These are phyloP conservation scores for Trametes elegans DNA, from an alignment of 768 basidiomycete genomes.

Conservation along the genomic window DNA sequence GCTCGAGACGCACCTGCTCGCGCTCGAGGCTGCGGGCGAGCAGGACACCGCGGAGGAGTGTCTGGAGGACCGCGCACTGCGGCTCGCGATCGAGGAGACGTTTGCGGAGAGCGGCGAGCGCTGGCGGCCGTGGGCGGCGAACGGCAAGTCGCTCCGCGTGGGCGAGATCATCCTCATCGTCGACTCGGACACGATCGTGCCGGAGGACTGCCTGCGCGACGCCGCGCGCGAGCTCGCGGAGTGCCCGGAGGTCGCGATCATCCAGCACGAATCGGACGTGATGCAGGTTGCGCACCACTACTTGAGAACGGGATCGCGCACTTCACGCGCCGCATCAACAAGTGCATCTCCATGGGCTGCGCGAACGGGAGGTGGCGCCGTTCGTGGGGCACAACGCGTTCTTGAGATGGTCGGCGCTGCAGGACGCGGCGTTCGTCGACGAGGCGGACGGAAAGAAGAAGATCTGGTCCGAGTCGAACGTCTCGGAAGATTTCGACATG, in stretches of 20 bases:
- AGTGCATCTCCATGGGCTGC: constrained; percentile 73
- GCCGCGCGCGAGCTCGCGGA: constrained; percentile 83
- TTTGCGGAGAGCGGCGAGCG: constrained; percentile 54
- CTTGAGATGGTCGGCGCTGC: constrained; percentile 86
- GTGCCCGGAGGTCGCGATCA: constrained; percentile 81
- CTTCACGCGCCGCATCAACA: constrained; percentile 87
- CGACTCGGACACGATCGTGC: constrained; percentile 78
- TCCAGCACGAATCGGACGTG: constrained; percentile 91
- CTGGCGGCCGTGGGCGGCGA: constrained; percentile 76
- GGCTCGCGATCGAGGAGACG: constrained; percentile 72
- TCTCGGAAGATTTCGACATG: constrained; percentile 85
- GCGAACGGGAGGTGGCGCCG: constrained; percentile 83
- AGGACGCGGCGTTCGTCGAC: constrained; percentile 80
- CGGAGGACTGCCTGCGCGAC: constrained; percentile 88
- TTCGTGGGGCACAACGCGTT: constrained; percentile 91
- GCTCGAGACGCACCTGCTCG: constrained; percentile 47
- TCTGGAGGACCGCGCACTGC: constrained; percentile 71
- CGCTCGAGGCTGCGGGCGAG: constrained; percentile 42
- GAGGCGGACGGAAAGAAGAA: constrained; percentile 59
- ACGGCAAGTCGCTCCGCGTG: constrained; percentile 70
- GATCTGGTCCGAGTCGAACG: constrained; percentile 82
- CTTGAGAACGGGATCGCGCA: constrained; percentile 90
- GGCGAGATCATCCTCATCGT: constrained; percentile 81
- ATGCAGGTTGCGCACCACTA: constrained; percentile 90
- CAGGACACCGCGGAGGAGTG: constrained; percentile 42